Evolutionary conservation across 805 yeast species (phyloP), one percentile per base, ranked within the genome.

Genomic region (Candida loeiensis): DNA sequence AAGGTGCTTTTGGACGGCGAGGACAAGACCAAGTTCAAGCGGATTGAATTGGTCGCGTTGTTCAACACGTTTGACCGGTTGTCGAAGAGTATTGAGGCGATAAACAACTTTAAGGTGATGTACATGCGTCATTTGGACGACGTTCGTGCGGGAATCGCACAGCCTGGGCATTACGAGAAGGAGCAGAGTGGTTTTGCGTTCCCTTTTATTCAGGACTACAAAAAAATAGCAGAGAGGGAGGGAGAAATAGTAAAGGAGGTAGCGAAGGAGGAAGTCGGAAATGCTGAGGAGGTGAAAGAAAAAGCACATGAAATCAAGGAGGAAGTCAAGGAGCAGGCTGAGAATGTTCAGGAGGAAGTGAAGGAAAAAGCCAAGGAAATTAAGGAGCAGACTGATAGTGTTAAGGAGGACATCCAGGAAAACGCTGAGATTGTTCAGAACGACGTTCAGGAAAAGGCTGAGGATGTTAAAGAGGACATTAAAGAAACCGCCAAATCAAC

Each of bases 51-150:
- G 44, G 91, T 91, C 38, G 95, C 96, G 1, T 74, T 93, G 48
- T 68, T 93, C 53, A 93, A 93, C 66, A 91, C 98, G 0, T 88
- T 88, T 64, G 96, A 90, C 55, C 77, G 98, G 51, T 72, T 93
- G 43, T 85, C 96, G 3, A 88, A 88, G 64, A 84, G 95, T 24
- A 71, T 93, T 20, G 76, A 73, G 42, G 78, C 95, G 19, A 80
- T 90, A 37, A 77, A 77, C 45, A 75, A 78, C 50, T 93, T 93
- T 63, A 82, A 80, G 56, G 53, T 53, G 21, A 53, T 82, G 63
- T 81, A 79, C 53, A 44, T 59, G 41, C 45, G 59, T 19, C 74
- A 69, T 45, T 54, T 68, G 43, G 61, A 64, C 37, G 71, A 66
- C 37, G 73, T 69, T 14, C 57, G 58, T 13, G 55, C 54, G 19